Percentiles rank a stretch among this genome's conserved stretches.
phyloP scores from a whole-genome alignment of 2,329 filamentous ascomycete species.

The Pseudocercospora eumusae region DNA sequence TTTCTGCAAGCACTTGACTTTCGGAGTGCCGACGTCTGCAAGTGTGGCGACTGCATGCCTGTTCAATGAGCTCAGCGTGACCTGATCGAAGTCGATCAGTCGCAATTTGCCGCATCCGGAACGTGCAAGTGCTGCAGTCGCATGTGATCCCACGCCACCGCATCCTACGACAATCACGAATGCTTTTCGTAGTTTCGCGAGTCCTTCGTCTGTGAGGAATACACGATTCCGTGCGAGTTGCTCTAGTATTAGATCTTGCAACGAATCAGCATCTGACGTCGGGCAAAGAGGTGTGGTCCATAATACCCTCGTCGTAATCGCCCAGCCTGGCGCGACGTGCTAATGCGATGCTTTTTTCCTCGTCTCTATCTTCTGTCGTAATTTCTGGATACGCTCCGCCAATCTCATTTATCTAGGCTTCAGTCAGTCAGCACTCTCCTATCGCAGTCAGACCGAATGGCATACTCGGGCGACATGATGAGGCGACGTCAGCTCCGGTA shows the following conservation, averaged over 20 bases:
- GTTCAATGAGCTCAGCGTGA: conserved; percentile 90
- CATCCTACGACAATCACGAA: conserved; percentile 91
- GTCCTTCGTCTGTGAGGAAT: conserved; percentile 80
- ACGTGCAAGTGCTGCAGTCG: conserved; percentile 77
- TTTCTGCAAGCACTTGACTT: conserved; percentile 80
- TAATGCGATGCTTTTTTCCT: conserved; percentile 59
- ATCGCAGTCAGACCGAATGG: not conserved
- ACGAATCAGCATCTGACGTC: not conserved
- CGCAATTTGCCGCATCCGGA: conserved; percentile 87
- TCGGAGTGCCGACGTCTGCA: conserved; percentile 88
- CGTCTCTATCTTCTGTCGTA: conserved; percentile 51
- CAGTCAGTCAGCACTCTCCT: conserved; percentile 42
- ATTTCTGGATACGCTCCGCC: conserved; percentile 54
- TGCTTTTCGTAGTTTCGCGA: conserved; percentile 74
- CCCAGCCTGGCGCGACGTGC: conserved; percentile 62
- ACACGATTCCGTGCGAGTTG: conserved; percentile 91
- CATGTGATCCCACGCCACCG: conserved; percentile 93
- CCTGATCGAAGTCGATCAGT: conserved; percentile 95
- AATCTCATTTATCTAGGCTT: conserved; percentile 60
- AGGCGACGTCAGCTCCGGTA: conserved; percentile 55
- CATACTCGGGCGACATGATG: conserved; percentile 56
- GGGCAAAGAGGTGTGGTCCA: not conserved
- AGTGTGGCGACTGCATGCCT: conserved; percentile 93
- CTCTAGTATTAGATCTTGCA: conserved; percentile 81
- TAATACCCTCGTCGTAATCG: conserved; percentile 63